Evolutionary conservation across 2,329 filamentous ascomycete species (phyloP), one percentile per base, ranked within the genome.

Genomic region (Exophiala sp.): DNA sequence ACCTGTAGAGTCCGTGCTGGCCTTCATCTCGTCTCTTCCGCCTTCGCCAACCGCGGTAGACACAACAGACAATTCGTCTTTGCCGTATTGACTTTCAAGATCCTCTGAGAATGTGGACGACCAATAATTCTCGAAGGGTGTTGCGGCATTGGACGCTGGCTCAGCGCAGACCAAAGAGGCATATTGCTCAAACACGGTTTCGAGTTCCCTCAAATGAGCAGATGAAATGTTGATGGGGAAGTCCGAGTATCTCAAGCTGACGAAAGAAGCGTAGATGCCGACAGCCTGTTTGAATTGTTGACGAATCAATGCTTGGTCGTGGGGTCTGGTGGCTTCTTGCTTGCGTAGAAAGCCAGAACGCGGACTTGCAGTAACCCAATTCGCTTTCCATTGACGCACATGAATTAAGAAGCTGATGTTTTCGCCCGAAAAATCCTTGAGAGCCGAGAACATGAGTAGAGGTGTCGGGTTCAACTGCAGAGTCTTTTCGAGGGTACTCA

Each of bases 181-280:
- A 0, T 79, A 73, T 2, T 63, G 60, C 55, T 79, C 77, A 56
- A 86, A 85, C 14, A 83, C 66, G 2, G 58, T 60, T 35, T 81
- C 74, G 1, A 85, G 73, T 27, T 70, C 69, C 52, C 71, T 71
- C 46, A 79, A 74, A 34, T 82, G 74, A 14, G 70, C 64, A 1
- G 76, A 79, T 1, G 81, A 79, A 27, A 86, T 72, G 62, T 86
- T 86, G 66, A 86, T 73, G 37, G 81, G 81, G 57, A 85, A 85
- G 50, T 81, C 77, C 50, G 83, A 81, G 46, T 80, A 78, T 7
- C 72, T 71, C 2, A 76, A 71, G 59, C 78, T 78, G 64, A 85
- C 74, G 60, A 82, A 82, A 39, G 76, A 73, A 42, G 71, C 71
- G 62, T 83, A 86, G 60, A 86, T 82, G 46, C 72, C 69, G 1